Conservation (phyloP, 345 rosid genomes). For the Eucalyptus curtisii region DNA sequence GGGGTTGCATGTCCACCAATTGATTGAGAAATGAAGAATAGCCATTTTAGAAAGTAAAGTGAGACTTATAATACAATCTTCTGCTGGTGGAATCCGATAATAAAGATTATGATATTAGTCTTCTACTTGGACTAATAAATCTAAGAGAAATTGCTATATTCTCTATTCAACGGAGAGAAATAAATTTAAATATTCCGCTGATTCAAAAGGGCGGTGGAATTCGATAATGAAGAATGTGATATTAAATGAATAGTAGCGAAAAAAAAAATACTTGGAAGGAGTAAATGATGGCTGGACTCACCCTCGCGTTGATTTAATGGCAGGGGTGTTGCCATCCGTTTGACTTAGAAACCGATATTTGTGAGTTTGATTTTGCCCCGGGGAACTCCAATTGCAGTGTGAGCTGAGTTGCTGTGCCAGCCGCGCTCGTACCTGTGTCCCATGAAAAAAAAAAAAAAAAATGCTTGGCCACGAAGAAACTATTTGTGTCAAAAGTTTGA, state of each 20-base stretch:
- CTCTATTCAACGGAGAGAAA: neutral
- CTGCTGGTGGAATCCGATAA: fast-evolving
- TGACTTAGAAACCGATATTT: neutral
- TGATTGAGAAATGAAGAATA: neutral
- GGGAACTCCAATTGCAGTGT: neutral
- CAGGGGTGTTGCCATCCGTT: neutral
- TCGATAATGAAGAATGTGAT: neutral
- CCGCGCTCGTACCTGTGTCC: neutral
- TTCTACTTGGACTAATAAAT: neutral
- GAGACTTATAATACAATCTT: neutral
- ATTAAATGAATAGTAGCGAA: neutral
- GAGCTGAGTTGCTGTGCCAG: neutral
- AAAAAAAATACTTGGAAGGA: neutral
- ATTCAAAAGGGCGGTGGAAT: neutral
- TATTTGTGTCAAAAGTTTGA: neutral
- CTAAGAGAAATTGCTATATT: neutral
- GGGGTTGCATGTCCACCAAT: neutral
- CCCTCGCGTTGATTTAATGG: neutral
- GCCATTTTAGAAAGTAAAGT: neutral
- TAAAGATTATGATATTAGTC: neutral
- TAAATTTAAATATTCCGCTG: neutral
- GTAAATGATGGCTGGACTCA: neutral
- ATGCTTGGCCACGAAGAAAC: neutral
- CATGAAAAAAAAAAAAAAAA: neutral
- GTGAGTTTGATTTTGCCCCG: neutral